Base-by-base conservation (phyloP, 441 rosid genomes). In the Iberis amara region DNA sequence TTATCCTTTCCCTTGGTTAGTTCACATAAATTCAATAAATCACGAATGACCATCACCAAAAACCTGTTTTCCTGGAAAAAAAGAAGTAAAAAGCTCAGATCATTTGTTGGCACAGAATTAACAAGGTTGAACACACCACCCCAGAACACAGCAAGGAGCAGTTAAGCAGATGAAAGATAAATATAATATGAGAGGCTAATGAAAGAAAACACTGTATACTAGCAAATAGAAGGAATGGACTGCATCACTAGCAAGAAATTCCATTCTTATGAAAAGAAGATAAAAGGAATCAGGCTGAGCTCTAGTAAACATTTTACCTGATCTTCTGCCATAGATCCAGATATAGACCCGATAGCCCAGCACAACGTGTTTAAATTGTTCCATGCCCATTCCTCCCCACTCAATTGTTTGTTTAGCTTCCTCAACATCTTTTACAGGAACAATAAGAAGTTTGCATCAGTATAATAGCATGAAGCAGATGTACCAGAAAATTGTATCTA, bases 261-360 rank as follows among this genome's bases (percentile, higher is more conserved):
- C 38, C 41, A 3, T 13, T 14, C 21, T 9, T 24, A n/a, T 35
- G 36, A 39, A 31, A 8, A 37, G 11, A 6, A 14, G 36, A 45
- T 9, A 56, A 8, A 39, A 14, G 39, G 32, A 30, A 27, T 7
- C 52, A 43, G 27, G 13, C 36, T 11, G 11, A 39, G 43, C 42
- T 33, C 47, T 23, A 51, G 41, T 33, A 59, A 31, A 39, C 38
- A 26, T 11, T 21, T 52, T 78, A 94, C 98, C 86, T 89, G 97
- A 12, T 89, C 95, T 66, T 82, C 97, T 83, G 73, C 64, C 97
- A 89, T 89, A 62, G 95, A 89, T 47, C 97, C 95, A 62, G 97
- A 89, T 21, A 89, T 89, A 38, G 97, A 89, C 55, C 97, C 95
- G 51, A 89, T 89, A 40, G 95, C 97, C 97, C 97, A 89, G 72